These are phyloP conservation scores for Xylaria intraflava DNA, from an alignment of 495 filamentous ascomycete species.

Conservation along the genomic window DNA sequence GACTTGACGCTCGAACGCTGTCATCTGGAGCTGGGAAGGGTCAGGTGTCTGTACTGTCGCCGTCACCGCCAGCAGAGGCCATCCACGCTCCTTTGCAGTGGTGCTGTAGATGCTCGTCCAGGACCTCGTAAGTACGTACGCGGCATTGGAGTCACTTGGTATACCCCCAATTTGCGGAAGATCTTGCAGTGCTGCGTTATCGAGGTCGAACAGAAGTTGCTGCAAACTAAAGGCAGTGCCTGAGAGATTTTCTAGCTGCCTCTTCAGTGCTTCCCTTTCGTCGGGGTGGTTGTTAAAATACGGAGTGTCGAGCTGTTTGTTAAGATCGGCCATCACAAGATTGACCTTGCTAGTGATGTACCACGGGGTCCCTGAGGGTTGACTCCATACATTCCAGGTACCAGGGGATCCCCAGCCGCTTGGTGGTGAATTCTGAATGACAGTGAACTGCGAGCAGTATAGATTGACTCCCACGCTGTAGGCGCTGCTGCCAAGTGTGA, in stretches of 20 bases:
- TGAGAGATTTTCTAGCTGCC: not conserved
- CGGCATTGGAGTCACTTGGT: not conserved
- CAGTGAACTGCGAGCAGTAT: not conserved
- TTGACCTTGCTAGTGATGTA: not conserved
- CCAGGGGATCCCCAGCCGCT: not conserved
- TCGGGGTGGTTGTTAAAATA: constrained; percentile 1
- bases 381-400: not conserved
- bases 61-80: not conserved
- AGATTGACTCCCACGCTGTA: not conserved
- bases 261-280: not conserved
- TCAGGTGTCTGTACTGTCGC: constrained; percentile 1
- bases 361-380: not conserved
- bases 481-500: not conserved
- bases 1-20: not conserved
- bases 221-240: not conserved
- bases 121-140: not conserved
- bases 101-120: constrained; percentile 1
- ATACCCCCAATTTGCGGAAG: not conserved
- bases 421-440: not conserved
- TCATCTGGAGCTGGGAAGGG: constrained; percentile 2
- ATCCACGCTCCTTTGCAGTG: not conserved
- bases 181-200: not conserved
- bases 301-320: not conserved
- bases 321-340: not conserved
- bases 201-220: not conserved